phyloP scores from a whole-genome alignment of 116 monocot species.

The Papilionanthe hybrid region DNA sequence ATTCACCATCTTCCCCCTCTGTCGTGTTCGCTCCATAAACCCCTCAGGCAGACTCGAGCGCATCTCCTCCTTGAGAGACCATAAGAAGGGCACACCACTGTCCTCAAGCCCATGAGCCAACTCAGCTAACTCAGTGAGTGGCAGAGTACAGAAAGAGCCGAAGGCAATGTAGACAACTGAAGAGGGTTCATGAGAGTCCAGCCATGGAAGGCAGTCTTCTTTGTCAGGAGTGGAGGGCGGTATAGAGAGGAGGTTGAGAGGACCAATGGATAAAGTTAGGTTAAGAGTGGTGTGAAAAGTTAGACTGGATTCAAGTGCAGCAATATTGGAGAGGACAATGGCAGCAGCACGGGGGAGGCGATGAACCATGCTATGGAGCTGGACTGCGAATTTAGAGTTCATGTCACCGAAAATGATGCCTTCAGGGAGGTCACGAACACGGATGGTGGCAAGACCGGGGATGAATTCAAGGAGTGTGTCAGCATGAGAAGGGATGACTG shows the following conservation, averaged over 20 bases:
- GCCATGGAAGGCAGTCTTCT: constrained; percentile 29
- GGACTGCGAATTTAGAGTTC: constrained; percentile 9
- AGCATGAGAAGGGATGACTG: background rate
- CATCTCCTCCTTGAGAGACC: constrained; percentile 21
- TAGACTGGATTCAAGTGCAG: constrained; percentile 21
- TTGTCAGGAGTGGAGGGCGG: background rate
- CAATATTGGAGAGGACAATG: constrained; percentile 23
- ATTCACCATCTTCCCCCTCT: constrained; percentile 21
- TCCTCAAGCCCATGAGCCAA: constrained; percentile 32
- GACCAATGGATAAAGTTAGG: constrained; percentile 26
- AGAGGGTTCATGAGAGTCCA: constrained; percentile 16
- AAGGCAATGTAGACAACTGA: constrained; percentile 32
- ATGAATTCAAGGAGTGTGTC: constrained; percentile 18
- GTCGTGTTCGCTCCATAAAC: constrained; percentile 27
- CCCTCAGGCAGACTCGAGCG: constrained; percentile 19
- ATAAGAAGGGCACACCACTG: constrained; percentile 28
- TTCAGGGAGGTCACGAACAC: constrained; percentile 33
- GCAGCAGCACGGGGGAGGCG: constrained; percentile 13
- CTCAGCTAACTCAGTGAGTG: constrained; percentile 15
- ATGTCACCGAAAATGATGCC: constrained; percentile 20
- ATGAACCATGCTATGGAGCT: constrained; percentile 20
- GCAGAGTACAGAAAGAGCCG: constrained; percentile 16
- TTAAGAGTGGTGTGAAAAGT: constrained; percentile 4
- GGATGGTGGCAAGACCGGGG: constrained; percentile 28
- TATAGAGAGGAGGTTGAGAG: constrained; percentile 19